Conservation (phyloP, 2,329 filamentous ascomycete genomes). For the Reticulascus tulasneorum region DNA sequence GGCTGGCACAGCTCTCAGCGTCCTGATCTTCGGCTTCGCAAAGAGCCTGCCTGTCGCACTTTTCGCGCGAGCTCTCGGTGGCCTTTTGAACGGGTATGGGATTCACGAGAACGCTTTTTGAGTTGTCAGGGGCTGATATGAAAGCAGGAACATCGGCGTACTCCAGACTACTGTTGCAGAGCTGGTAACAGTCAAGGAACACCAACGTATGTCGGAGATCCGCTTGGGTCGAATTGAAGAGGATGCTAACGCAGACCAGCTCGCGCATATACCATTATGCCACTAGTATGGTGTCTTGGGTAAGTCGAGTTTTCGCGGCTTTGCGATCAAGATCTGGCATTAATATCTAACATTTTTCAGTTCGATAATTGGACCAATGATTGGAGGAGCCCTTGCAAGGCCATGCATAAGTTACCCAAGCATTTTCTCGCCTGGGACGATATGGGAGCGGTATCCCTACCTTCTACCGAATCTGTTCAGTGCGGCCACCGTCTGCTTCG, state of each 20-base stretch:
- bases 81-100: conserved; percentile 83
- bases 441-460: conserved; percentile 87
- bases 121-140: conserved; percentile 16
- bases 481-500: conserved; percentile 69
- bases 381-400: conserved; percentile 84
- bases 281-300: conserved; percentile 95
- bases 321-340: conserved; percentile 16
- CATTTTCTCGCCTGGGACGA: conserved; percentile 65
- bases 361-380: conserved; percentile 86
- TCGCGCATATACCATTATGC: conserved; percentile 95
- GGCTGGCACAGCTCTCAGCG: conserved; percentile 85
- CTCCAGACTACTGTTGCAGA: conserved; percentile 94
- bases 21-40: conserved; percentile 88
- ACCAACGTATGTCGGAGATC: conserved; percentile 66
- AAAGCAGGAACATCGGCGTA: conserved; percentile 79
- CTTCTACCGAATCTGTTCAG: conserved; percentile 90
- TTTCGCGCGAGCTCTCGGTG: conserved; percentile 82
- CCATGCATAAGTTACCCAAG: conserved; percentile 79
- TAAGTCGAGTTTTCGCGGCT: conserved; percentile 35
- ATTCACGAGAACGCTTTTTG: neutral
- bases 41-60: conserved; percentile 77
- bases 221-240: neutral
- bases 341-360: conserved; percentile 40
- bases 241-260: conserved; percentile 49
- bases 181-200: conserved; percentile 85